Percentiles rank a stretch among this genome's conserved stretches.
phyloP scores from a whole-genome alignment of 495 filamentous ascomycete genomes.

The Aspergillus kassunensis region DNA sequence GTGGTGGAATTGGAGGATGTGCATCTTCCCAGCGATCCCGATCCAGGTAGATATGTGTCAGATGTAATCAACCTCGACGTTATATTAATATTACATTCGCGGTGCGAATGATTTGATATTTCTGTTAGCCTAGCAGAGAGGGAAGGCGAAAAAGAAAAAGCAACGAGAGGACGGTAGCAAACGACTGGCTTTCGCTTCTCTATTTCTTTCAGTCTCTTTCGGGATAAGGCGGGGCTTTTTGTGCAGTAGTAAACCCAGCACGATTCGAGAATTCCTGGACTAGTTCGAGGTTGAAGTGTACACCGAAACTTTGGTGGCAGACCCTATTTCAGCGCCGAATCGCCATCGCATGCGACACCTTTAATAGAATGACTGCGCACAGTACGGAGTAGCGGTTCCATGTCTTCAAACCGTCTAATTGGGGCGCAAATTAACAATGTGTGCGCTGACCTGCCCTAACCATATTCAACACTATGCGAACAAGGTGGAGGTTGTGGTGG shows the following conservation, averaged over 20 bases:
- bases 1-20: constrained; percentile 16
- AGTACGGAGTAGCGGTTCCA: not conserved
- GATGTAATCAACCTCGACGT: constrained; percentile 6
- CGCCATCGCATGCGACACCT: constrained; percentile 1
- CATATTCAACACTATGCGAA: constrained; percentile 2
- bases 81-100: not conserved
- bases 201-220: constrained; percentile 9
- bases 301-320: constrained; percentile 14
- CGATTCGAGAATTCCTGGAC: constrained; percentile 2
- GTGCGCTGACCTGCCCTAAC: constrained; percentile 4
- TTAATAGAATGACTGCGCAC: not conserved
- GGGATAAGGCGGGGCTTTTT: constrained; percentile 12
- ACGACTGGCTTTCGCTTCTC: not conserved
- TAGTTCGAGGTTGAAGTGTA: constrained; percentile 10
- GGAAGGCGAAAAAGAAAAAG: constrained; percentile 7
- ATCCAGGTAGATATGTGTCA: constrained; percentile 14
- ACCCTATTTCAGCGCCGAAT: not conserved
- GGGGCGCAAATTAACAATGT: not conserved
- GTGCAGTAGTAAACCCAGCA: not conserved
- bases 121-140: not conserved
- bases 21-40: constrained; percentile 13
- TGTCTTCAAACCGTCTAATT: not conserved
- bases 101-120: not conserved
- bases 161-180: not conserved
- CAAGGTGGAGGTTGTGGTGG: not conserved